Evolutionary conservation across 225 moss, liverwort and hornwort genomes (phyloP).

Genomic region (Sphagnum tenellum): DNA sequence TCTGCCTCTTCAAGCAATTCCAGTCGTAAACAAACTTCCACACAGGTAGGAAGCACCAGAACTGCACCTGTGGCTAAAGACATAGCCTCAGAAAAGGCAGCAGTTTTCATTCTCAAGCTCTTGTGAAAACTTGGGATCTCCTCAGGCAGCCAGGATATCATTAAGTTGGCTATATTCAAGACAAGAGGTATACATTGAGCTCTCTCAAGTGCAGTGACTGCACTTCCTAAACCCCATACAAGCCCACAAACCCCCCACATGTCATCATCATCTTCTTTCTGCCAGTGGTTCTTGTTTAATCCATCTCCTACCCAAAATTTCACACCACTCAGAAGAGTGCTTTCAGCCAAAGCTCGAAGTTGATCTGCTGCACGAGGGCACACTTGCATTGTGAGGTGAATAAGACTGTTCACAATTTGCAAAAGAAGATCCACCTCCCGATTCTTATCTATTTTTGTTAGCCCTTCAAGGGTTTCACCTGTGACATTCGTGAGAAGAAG

Average conservation of each 20-base stretch:
- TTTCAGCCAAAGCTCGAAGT: constrained; percentile 1
- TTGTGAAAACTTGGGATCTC: background rate
- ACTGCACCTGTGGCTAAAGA: constrained; percentile 28
- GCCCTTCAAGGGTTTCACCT: constrained; percentile 7
- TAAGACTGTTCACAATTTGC: constrained; percentile 27
- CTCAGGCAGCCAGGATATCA: constrained; percentile 27
- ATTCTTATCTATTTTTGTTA: constrained; percentile 11
- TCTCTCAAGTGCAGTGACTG: constrained; percentile 22
- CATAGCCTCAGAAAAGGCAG: constrained; percentile 9
- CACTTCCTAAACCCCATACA: constrained; percentile 42
- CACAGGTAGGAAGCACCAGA: constrained; percentile 30
- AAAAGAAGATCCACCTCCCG: constrained; percentile 26
- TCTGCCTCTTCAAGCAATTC: constrained; percentile 19
- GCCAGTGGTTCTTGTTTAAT: background rate
- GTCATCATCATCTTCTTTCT: constrained; percentile 25
- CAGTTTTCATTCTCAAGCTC: background rate
- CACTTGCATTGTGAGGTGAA: constrained; percentile 20
- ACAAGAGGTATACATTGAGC: constrained; percentile 24
- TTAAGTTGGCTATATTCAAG: constrained; percentile 19
- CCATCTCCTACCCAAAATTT: no score
- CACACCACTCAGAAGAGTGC: no score
- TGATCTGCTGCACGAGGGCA: constrained; percentile 25
- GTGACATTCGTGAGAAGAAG: constrained; percentile 20
- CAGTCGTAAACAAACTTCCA: constrained; percentile 20
- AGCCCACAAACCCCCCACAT: constrained; percentile 39